Percentiles rank a stretch among this genome's conserved stretches.
Evolutionary conservation across 2,329 filamentous ascomycete genomes (phyloP).

Genomic region (Ascocoryne sarcoides): DNA sequence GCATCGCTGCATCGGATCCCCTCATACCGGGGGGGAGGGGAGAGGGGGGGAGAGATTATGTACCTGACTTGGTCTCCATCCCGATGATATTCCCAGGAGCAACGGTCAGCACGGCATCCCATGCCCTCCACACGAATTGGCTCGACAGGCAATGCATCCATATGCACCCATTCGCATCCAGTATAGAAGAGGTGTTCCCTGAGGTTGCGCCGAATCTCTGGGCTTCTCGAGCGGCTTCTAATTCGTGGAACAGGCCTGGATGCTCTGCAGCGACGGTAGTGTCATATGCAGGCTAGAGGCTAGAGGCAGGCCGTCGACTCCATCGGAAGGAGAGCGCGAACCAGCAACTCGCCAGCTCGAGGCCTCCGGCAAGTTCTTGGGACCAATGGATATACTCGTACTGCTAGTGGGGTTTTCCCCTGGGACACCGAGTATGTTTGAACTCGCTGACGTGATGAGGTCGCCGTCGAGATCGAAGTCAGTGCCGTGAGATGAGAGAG

Average conservation of each 20-base stretch:
- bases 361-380: slow-evolving; percentile 4
- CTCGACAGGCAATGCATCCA: not conserved
- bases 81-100: not conserved
- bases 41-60: not conserved
- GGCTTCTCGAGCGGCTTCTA: not conserved
- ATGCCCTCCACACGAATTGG: too few species aligned
- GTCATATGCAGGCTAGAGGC: too few species aligned
- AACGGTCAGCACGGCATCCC: not conserved
- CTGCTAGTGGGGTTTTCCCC: slow-evolving; percentile 1
- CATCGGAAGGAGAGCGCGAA: slow-evolving; percentile 8
- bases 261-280: slow-evolving; percentile 17
- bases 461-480: not conserved
- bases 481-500: too few species aligned
- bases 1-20: slow-evolving; percentile 1
- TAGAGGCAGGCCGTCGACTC: not conserved
- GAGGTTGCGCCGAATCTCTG: not conserved
- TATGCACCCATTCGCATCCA: not conserved
- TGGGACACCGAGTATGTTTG: slow-evolving; percentile 10
- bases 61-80: slow-evolving; percentile 6
- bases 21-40: too few species aligned
- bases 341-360: not conserved
- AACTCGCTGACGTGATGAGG: slow-evolving; percentile 2
- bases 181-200: too few species aligned
- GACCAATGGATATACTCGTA: slow-evolving; percentile 9
- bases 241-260: slow-evolving; percentile 13